These are phyloP conservation scores for Malus sylvestris DNA, from an alignment of 306 rosid species.

Conservation along the genomic window DNA sequence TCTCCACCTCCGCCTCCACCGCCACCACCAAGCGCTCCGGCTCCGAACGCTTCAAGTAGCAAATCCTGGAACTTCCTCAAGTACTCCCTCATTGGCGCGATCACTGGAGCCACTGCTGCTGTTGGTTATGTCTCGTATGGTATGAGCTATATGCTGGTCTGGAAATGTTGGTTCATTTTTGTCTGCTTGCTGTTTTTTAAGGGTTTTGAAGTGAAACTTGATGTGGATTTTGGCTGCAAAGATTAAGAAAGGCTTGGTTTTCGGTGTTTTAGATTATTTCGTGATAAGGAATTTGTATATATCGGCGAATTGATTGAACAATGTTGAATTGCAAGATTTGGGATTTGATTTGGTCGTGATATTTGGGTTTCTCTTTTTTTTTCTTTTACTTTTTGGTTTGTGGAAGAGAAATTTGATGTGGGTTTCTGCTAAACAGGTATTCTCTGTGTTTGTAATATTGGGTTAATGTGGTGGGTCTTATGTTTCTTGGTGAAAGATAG, in stretches of 20 bases:
- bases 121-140: slow-evolving; percentile 45
- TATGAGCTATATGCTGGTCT: background rate
- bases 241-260: background rate
- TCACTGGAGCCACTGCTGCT: slow-evolving; percentile 33
- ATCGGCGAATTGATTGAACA: background rate
- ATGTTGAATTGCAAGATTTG: background rate
- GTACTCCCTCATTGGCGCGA: slow-evolving; percentile 34
- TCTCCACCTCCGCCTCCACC: slow-evolving; percentile 21
- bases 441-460: background rate
- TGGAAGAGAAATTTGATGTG: background rate
- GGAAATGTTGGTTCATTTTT: background rate
- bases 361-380: background rate
- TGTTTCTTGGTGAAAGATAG: slow-evolving; percentile 3
- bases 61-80: slow-evolving; percentile 29
- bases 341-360: background rate
- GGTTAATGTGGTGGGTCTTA: background rate
- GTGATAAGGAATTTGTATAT: background rate
- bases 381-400: background rate
- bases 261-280: background rate
- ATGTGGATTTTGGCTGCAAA: background rate
- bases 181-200: background rate
- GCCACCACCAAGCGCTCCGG: background rate
- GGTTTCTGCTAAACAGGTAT: background rate
- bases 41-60: slow-evolving; percentile 6
- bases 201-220: background rate